Percentiles rank a stretch among this genome's conserved stretches.
These are phyloP conservation scores for Solanum pinnatisectum DNA, from an alignment of 257 asterid genomes.

Conservation along the genomic window DNA sequence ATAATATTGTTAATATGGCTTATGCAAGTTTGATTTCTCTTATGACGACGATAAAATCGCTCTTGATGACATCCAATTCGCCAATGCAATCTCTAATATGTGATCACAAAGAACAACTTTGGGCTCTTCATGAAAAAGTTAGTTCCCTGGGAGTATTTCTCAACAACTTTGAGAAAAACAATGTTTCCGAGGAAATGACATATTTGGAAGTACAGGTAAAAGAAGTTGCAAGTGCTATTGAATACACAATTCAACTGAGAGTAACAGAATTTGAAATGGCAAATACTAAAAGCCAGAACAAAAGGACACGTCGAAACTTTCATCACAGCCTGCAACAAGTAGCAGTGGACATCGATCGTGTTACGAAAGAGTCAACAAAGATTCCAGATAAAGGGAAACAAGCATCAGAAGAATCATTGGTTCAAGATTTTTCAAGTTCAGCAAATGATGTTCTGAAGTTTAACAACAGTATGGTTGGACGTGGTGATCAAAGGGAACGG, in stretches of 20 bases:
- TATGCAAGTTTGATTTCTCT: not conserved
- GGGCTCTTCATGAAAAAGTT: not conserved
- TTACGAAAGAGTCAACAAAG: not conserved
- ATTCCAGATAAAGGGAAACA: not conserved
- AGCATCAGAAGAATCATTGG: not conserved
- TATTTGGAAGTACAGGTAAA: not conserved
- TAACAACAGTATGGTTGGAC: not conserved
- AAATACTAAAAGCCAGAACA: not conserved
- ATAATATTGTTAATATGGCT: no score
- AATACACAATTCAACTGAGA: not conserved
- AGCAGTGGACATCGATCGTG: not conserved
- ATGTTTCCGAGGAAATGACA: not conserved
- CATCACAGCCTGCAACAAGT: not conserved
- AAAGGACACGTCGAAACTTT: not conserved
- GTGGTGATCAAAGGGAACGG: not conserved
- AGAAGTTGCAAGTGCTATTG: not conserved
- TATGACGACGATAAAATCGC: not conserved
- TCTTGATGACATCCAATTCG: not conserved
- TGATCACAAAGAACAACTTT: not conserved
- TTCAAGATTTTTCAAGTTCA: not conserved
- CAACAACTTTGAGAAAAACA: not conserved
- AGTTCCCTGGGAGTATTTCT: not conserved
- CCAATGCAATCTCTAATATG: not conserved
- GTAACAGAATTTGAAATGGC: not conserved
- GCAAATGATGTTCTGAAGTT: not conserved